Base-by-base conservation (phyloP, 2,329 filamentous ascomycete genomes). In the Pseudocercospora vitis region DNA sequence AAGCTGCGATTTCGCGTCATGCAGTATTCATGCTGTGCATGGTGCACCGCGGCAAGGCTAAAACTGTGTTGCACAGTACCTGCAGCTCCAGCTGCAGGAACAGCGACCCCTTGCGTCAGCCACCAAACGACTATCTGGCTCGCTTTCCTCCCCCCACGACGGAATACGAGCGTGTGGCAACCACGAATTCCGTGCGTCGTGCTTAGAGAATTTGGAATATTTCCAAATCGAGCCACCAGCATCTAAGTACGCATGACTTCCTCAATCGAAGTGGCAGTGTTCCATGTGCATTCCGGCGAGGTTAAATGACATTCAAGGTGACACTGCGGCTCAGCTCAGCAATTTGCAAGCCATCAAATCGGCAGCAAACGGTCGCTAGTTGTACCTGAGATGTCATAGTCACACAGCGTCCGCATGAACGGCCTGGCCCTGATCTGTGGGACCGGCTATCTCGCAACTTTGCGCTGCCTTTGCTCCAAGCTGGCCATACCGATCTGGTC, bases 21-120 rank as follows among this genome's bases (percentile, higher is more conserved):
- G 33, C 39, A 29, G 16, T 7, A 19, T 11, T 24, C 26, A 48
- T 28, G 33, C 29, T 37, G 31, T 14, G 32, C 19, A 31, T 12
- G 44, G 42, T 31, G 18, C 51, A 54, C 52, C 9, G 16, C 52
- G 37, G 28, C 33, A 50, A 31, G 37, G 37, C 48, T 51, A 31
- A 12, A 52, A n/a, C 18, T 42, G 21, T 0, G 55, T 55, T 26
- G 29, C 52, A 55, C 55, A 40, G 45, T 52, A 50, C 48, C 52
- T 55, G 55, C 51, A 57, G 46, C 18, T 31, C 12, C 31, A 24
- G 39, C 42, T 45, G 29, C 16, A 8, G 42, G 28, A 32, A 33
- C 35, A 33, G 24, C 28, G 19, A 19, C 21, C 26, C 55, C 55
- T 58, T 58, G 51, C 55, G 52, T 48, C 21, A 35, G 19, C 21